Evolutionary conservation across 2,329 filamentous ascomycete species (phyloP).

Genomic region (Aureobasidium subglaciale): DNA sequence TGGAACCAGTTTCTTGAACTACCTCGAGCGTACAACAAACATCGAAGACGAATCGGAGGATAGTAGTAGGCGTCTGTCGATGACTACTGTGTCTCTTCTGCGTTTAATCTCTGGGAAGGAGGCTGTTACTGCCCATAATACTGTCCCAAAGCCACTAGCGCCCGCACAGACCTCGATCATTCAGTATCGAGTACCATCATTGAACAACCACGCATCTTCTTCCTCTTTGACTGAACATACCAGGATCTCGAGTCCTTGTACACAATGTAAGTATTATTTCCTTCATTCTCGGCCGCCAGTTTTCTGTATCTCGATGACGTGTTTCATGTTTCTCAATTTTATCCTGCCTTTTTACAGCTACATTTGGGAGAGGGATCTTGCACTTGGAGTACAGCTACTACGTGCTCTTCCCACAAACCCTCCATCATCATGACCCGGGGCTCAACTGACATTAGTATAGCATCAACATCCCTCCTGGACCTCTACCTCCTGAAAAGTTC

Average conservation of each 20-base stretch:
- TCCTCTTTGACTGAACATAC: neutral
- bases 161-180: neutral
- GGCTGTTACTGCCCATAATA: neutral
- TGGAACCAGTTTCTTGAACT: neutral
- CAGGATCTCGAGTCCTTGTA: neutral
- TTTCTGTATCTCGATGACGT: neutral
- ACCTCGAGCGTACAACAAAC: neutral
- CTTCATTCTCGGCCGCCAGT: no score
- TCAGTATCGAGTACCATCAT: neutral
- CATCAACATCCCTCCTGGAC: constrained; percentile 1
- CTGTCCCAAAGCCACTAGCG: neutral
- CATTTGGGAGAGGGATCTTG: neutral
- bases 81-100: neutral
- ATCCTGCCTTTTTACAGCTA: neutral
- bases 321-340: neutral
- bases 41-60: neutral
- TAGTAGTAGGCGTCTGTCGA: neutral
- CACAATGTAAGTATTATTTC: neutral
- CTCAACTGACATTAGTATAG: neutral
- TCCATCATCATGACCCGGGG: neutral
- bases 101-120: neutral
- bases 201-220: neutral
- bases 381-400: neutral
- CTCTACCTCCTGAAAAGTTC: constrained; percentile 3
- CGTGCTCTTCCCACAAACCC: neutral